A percentile compares a stretch with the other conserved stretches of the same genome.
Evolutionary conservation across 805 yeast genomes (phyloP).

Genomic region (Yamadazyma ubonensis): DNA sequence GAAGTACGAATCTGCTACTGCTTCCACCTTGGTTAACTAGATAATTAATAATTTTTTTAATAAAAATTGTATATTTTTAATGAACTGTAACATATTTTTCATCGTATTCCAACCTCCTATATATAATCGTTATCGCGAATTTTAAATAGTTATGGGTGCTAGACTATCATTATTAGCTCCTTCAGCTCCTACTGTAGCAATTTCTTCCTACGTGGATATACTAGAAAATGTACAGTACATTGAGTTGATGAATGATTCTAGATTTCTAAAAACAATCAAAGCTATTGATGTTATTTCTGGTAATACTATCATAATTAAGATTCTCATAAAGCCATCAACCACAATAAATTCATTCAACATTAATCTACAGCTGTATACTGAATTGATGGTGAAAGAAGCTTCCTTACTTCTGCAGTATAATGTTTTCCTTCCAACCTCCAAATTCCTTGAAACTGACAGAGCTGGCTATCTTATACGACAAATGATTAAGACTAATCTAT

Average conservation of each 20-base stretch:
- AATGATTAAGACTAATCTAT: constrained; percentile 71
- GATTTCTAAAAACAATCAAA: constrained; percentile 82
- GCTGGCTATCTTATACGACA: constrained; percentile 92
- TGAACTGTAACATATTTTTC: constrained; percentile 6
- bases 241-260: constrained; percentile 71
- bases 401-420: constrained; percentile 46
- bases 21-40: constrained; percentile 99
- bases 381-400: constrained; percentile 34
- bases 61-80: constrained; percentile 10
- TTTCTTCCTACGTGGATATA: constrained; percentile 85
- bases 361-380: constrained; percentile 25
- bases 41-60: constrained; percentile 8
- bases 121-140: constrained; percentile 5
- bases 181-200: constrained; percentile 86
- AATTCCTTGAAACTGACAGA: constrained; percentile 80
- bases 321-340: constrained; percentile 62
- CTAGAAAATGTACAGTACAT: constrained; percentile 73
- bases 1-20: constrained; percentile 99
- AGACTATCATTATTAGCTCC: constrained; percentile 84
- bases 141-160: constrained; percentile 68
- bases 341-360: constrained; percentile 19
- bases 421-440: constrained; percentile 68
- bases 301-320: constrained; percentile 65
- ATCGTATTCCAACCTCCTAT: background rate
- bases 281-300: constrained; percentile 70